A percentile compares a stretch with the other conserved stretches of the same genome.
phyloP scores from a whole-genome alignment of 148 eudicot genomes.

The Camellia japonica region DNA sequence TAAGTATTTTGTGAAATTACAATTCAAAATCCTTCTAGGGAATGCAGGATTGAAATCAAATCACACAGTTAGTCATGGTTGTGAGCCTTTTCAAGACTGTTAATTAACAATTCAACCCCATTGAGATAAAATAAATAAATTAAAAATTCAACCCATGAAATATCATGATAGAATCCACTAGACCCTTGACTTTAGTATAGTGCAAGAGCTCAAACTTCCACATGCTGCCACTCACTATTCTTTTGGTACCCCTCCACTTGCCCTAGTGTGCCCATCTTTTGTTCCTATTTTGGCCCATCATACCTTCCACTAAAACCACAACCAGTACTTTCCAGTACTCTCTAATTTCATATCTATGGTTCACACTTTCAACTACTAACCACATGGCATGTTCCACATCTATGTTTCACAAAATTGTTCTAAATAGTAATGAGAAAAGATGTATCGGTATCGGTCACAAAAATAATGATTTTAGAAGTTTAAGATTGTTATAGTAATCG shows the following conservation, averaged over 20 bases:
- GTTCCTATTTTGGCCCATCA: conserved; percentile 23
- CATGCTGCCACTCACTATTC: neutral
- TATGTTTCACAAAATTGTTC: too few species aligned
- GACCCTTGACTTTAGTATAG: neutral
- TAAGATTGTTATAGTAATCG: too few species aligned
- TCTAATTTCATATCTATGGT: conserved; percentile 11
- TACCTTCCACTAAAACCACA: conserved; percentile 19
- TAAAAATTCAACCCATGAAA: neutral
- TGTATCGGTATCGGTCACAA: too few species aligned
- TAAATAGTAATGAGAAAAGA: too few species aligned
- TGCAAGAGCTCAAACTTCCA: too few species aligned
- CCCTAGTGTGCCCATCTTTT: conserved; percentile 14
- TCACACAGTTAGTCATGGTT: neutral
- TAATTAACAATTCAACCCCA: neutral
- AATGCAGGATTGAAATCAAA: neutral
- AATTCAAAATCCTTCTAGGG: too few species aligned
- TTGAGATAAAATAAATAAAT: neutral
- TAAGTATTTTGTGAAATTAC: too few species aligned
- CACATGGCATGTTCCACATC: neutral
- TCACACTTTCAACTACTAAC: conserved; percentile 12
- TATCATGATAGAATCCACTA: neutral
- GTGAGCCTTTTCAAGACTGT: neutral
- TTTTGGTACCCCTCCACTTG: conserved; percentile 29
- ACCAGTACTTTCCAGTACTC: neutral
- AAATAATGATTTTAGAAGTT: too few species aligned